Evolutionary conservation across 768 basidiomycete species (phyloP), one percentile per base, ranked within the genome.

Genomic region (Lepiota brunneoincarnata): DNA sequence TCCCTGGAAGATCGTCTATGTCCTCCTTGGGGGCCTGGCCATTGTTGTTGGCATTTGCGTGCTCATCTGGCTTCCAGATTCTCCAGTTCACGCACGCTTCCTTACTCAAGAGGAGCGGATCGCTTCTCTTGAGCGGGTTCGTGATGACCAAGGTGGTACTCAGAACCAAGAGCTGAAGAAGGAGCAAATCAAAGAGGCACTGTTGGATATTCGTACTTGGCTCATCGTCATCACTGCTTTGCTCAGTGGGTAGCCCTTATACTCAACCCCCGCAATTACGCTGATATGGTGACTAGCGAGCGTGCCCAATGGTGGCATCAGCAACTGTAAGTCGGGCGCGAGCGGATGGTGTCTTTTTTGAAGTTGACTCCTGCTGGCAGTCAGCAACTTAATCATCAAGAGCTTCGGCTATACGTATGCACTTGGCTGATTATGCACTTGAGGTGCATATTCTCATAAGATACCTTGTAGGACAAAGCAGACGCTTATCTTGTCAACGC

Each of bases 61-160:
- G 3, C 63, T 86, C 7, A 67, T 86, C 7, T 83, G 76, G 78
- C 70, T 87, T 14, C 84, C 85, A 0, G 84, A 87, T 62, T 84
- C 84, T 0, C 85, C 84, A 3, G 80, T 85, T 2, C 78, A 80
- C 58, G 84, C 86, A 1, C 66, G 60, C 4, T 75, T 82, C 61
- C 69, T 86, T 14, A 81, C 76, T 0, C 73, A 71, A 49, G 79
- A 84, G 60, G 84, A 87, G 58, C 74, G 82, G 3, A 75, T 86
- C 41, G 82, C 84, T 37, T 82, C 75, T 2, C 65, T 86, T 34
- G 86, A 87, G 63, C 77, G 86, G 38, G 82, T 87, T 9, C 79
- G 82, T n/a, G 75, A 84, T 55, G 83, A 85, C 57, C 79, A 83
- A 57, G 81, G 82, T 39, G 86, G 85, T 0, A 84, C 79, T 0